Evolutionary conservation across 2,329 filamentous ascomycete species (phyloP), one percentile per base, ranked within the genome.

Genomic region (Trichophyton verrucosum): DNA sequence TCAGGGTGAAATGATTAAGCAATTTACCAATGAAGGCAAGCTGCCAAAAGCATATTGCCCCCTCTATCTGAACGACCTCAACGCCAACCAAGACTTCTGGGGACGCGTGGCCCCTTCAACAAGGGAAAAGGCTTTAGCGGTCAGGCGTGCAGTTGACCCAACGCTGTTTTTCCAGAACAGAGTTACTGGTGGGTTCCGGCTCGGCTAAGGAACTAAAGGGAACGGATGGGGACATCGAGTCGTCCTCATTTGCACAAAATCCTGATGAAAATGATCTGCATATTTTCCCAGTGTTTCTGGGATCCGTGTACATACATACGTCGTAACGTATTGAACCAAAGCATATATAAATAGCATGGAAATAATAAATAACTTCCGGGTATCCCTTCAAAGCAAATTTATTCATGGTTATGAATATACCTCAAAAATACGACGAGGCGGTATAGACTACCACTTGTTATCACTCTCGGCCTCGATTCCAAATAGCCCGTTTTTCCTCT

Each of bases 401-500:
- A 36, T 36, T 2, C 11, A 13, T 36, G 33, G 33, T 36, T 36
- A 36, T 11, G 0, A 2, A 36, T 38, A 38, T 38, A 9, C 3
- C 33, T 38, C 33, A 13, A 38, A 38, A 38, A 38, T 7, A 13
- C 8, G 33, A 38, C 9, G 11, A 1, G 9, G 33, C 3, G 11
- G 33, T 13, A 9, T 13, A 38, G 33, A 72, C 71, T 70, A 73
- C 9, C 61, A 51, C 44, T 47, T 62, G 44, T 58, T 62, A 20
- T 67, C 69, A 9, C 75, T 72, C 38, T 71, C 70, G n/a, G 75
- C 71, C 38, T 71, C 70, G n/a, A 75, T 72, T 9, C 66, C 67
- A 64, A 82, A 86, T 59, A 86, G 65, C 0, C 84, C 84, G 66
- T 81, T 82, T 73, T 84, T 85, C 71, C 78, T 80, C 73, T 80